Evolutionary conservation across 2,329 filamentous ascomycete species (phyloP), one percentile per base, ranked within the genome.

Genomic region (Diplodia corticola): DNA sequence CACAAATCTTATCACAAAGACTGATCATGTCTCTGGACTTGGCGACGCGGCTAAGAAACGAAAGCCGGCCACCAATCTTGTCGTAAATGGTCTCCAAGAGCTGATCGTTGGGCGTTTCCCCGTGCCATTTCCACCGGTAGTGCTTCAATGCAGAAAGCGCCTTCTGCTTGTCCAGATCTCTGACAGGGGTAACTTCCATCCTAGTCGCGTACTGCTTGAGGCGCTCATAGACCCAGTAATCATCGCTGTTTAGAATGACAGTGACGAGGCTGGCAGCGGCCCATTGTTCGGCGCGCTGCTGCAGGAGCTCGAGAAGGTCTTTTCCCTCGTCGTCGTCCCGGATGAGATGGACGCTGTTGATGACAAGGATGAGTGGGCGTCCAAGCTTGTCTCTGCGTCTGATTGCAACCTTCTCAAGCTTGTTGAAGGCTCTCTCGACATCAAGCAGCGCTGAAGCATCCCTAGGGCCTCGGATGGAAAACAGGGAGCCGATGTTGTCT

Each of bases 151-250:
- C 94, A 26, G 83, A 81, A 68, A 96, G 86, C 4, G 95, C 93
- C 72, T 91, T 88, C 12, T 82, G 77, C 76, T 93, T 97, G 61
- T 90, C 87, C 6, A 99, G 82, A 77, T 99, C 95, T 4, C 86
- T 85, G 49, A 99, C 89, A 9, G 92, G 88, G 44, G 96, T 89
- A 4, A 99, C 91, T 74, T 97, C 93, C 92, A 99, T 96, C 53
- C 95, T 88, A 1, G 93, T 97, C 3, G 93, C 92, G 67, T 97
- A 89, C 76, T 92, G 89, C 82, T 97, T 97, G 63, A 99, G 81
- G 15, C 93, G 87, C 77, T 99, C 95, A 73, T 97, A 98, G 0
- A 99, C 91, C 95, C 95, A 99, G 79, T 97, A 99, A 76, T 98
- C 95, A 78, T 99, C 95, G 64, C 89, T 93, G 79, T 97, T 98